Conservation (phyloP, 495 filamentous ascomycete genomes). For the Penicillium fimorum region DNA sequence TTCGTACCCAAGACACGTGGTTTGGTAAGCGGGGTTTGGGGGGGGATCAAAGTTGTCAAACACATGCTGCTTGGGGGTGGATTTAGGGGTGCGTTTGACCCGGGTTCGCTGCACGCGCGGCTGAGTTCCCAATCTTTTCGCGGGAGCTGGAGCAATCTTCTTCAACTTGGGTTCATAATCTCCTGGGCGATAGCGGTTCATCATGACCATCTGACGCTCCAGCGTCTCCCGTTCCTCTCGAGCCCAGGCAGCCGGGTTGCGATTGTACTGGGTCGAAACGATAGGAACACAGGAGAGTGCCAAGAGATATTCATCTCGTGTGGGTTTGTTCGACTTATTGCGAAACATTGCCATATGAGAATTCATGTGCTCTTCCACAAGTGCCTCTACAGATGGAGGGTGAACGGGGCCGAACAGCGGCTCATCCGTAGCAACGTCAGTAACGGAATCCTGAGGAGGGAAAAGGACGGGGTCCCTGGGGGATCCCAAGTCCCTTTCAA, state of each 20-base stretch:
- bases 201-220: slow-evolving; percentile 48
- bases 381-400: slow-evolving; percentile 45
- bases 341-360: slow-evolving; percentile 57
- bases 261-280: slow-evolving; percentile 56
- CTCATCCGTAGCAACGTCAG: slow-evolving; percentile 48
- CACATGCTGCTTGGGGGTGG: slow-evolving; percentile 47
- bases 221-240: slow-evolving; percentile 61
- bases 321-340: slow-evolving; percentile 60
- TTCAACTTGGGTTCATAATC: slow-evolving; percentile 36
- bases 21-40: slow-evolving; percentile 37
- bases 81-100: slow-evolving; percentile 48
- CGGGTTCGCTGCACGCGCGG: slow-evolving; percentile 36
- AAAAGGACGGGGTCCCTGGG: slow-evolving; percentile 63
- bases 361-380: slow-evolving; percentile 66
- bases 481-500: slow-evolving; percentile 35
- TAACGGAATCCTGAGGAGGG: slow-evolving; percentile 47
- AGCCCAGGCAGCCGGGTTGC: slow-evolving; percentile 59
- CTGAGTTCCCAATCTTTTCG: slow-evolving; percentile 32
- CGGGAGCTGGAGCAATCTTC: slow-evolving; percentile 50
- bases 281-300: slow-evolving; percentile 66
- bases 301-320: slow-evolving; percentile 66
- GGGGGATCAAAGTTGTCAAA: slow-evolving; percentile 45
- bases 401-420: slow-evolving; percentile 55
- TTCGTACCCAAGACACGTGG: slow-evolving; percentile 53
- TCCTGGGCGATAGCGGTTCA: slow-evolving; percentile 40